Evolutionary conservation across 345 rosid genomes (phyloP), one percentile per base, ranked within the genome.

Genomic region (Eucalyptus viminalis): DNA sequence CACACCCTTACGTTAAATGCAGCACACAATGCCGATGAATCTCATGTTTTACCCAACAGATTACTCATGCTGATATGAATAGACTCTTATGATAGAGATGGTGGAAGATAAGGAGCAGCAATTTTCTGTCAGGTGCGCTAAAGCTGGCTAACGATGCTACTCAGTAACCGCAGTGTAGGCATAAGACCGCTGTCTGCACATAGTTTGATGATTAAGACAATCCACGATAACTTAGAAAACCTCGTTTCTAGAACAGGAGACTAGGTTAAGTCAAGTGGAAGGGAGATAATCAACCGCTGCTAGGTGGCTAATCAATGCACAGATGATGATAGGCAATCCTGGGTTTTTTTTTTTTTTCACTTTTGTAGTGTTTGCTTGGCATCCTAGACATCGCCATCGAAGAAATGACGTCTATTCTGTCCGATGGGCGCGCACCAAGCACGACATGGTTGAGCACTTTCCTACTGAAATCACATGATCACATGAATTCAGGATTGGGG

Each of bases 1-100:
- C 19, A 50, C 0, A 50, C 0, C 19, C 8, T 1, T 15, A 40
- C 13, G 45, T 19, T 21, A 53, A 53, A 53, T 0, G 80, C 80
- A 69, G 24, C 80, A 8, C 81, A 1, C 27, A 4, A 19, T 76
- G 47, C 9, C 15, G 16, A 40, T 4, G 9, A 40, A 6, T 24
- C 43, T 11, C 12, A 37, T 21, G 45, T 72, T 11, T 22, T 19
- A 19, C 14, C 11, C 24, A 10, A 10, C 45, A 37, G 14, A 11
- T 21, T 19, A 40, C 83, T 19, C 27, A 5, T 72, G 83, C 27
- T 72, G 24, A 11, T 37, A 37, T 21, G 22, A 37, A 72, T 19
- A 72, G 43, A 19, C 44, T 69, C 81, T 69, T 9, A 34, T 19
- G 47, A 40, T 40, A 24, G 83, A 37, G 47, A 76, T 40, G 27